Evolutionary conservation across 371 early-diverging fungal species (phyloP).

Genomic region (Mortierella sp.): DNA sequence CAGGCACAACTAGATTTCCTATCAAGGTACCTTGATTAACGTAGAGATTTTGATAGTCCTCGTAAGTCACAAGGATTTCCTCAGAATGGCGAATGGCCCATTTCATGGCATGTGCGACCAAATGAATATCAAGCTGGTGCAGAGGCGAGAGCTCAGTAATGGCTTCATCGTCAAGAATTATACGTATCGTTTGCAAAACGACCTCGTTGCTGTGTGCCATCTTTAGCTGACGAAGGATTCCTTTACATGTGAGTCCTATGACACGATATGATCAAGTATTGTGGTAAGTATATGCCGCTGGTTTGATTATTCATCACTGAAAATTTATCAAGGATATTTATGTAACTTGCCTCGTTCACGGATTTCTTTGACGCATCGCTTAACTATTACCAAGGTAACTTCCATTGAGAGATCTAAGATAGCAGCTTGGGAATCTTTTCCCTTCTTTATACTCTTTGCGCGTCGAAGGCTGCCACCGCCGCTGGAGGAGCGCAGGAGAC

Average conservation of each 20-base stretch:
- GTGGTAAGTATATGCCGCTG: not conserved
- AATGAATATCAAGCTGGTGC: conserved; percentile 43
- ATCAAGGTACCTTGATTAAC: conserved; percentile 43
- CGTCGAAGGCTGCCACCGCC: conserved; percentile 37
- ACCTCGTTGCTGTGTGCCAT: conserved; percentile 41
- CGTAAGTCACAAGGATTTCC: conserved; percentile 51
- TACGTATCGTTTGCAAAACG: conserved; percentile 40
- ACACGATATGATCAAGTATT: not conserved
- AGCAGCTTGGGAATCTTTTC: not conserved
- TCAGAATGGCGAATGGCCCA: conserved; percentile 55
- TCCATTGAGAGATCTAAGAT: conserved; percentile 54
- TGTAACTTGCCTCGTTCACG: conserved; percentile 49
- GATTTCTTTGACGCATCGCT: conserved; percentile 55
- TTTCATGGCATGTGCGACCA: conserved; percentile 56
- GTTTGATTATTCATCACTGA: not conserved
- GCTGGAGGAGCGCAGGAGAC: conserved; percentile 37
- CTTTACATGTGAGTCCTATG: conserved; percentile 49
- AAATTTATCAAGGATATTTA: not conserved
- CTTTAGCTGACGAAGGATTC: conserved; percentile 50
- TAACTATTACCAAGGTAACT: conserved; percentile 43
- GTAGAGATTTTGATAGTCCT: conserved; percentile 39
- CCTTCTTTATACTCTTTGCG: conserved; percentile 39
- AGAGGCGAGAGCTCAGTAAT: conserved; percentile 47
- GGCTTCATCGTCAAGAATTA: conserved; percentile 51
- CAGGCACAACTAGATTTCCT: too few species aligned